Conservation (phyloP, 2,329 filamentous ascomycete genomes). For the Clonostachys chloroleuca region DNA sequence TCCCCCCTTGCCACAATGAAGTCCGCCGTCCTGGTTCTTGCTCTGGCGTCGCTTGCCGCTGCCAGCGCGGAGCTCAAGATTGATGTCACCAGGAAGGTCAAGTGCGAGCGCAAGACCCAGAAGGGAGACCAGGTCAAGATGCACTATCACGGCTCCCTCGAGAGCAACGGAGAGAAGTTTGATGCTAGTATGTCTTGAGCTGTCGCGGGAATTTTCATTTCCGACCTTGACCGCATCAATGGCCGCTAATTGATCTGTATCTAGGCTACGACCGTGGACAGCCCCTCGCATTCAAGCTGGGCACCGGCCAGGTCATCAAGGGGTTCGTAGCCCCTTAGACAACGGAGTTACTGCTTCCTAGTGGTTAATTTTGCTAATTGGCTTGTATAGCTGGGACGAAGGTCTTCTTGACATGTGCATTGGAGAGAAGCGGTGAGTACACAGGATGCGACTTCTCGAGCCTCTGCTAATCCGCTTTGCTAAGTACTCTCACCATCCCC, state of each 20-base stretch:
- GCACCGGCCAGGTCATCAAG: slow-evolving; percentile 80
- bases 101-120: slow-evolving; percentile 74
- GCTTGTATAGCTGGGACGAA: slow-evolving; percentile 69
- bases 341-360: not conserved
- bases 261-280: slow-evolving; percentile 68
- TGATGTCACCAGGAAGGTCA: slow-evolving; percentile 67
- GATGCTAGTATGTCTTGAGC: slow-evolving; percentile 58
- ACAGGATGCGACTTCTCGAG: not conserved
- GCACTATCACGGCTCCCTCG: slow-evolving; percentile 83
- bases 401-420: slow-evolving; percentile 92
- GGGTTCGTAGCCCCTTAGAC: slow-evolving; percentile 51
- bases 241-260: not conserved
- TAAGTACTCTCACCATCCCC: slow-evolving; percentile 79
- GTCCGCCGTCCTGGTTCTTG: slow-evolving; percentile 39
- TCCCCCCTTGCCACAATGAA: slow-evolving; percentile 35
- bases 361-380: not conserved
- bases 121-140: slow-evolving; percentile 78
- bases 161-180: slow-evolving; percentile 71
- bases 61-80: slow-evolving; percentile 65
- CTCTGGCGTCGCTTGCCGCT: slow-evolving; percentile 42
- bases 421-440: slow-evolving; percentile 71
- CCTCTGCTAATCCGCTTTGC: slow-evolving; percentile 5
- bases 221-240: not conserved
- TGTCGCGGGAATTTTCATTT: not conserved
- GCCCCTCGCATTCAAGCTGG: slow-evolving; percentile 78